Conservation (phyloP, 2,329 filamentous ascomycete genomes). For the Bretziella fagacearum region DNA sequence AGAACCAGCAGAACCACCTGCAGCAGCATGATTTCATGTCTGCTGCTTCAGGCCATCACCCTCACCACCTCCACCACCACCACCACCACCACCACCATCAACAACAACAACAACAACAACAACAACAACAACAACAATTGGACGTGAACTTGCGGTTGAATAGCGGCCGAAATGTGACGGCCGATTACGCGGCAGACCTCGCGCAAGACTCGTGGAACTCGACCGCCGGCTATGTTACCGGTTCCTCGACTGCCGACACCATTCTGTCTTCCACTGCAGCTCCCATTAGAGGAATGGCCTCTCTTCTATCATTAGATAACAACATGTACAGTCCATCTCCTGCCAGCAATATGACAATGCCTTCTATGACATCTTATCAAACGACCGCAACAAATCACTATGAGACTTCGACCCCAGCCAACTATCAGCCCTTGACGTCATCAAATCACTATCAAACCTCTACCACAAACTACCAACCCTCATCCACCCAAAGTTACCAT, state of each 20-base stretch:
- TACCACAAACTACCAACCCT: not conserved
- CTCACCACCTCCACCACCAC: not conserved
- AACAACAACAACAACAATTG: not conserved
- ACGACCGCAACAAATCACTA: slow-evolving; percentile 1
- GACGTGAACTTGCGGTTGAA: slow-evolving; percentile 3
- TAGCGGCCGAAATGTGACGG: not conserved
- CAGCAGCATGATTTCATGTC: too few species aligned
- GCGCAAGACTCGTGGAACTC: too few species aligned
- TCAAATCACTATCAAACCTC: not conserved
- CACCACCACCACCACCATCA: not conserved
- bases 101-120: slow-evolving; percentile 1
- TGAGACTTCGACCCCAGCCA: not conserved
- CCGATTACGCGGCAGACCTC: too few species aligned
- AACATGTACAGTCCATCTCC: not conserved
- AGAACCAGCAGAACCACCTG: not conserved
- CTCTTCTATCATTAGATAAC: not conserved
- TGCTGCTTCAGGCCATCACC: too few species aligned
- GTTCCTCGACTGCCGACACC: too few species aligned
- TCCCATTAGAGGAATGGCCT: not conserved
- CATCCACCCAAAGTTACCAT: not conserved
- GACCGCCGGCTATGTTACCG: too few species aligned
- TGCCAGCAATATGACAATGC: not conserved
- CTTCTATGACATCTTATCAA: not conserved
- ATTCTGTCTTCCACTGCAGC: not conserved
- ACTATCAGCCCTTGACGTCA: not conserved